Evolutionary conservation across 495 filamentous ascomycete genomes (phyloP), one percentile per base, ranked within the genome.

Genomic region (Xylaria longipes): DNA sequence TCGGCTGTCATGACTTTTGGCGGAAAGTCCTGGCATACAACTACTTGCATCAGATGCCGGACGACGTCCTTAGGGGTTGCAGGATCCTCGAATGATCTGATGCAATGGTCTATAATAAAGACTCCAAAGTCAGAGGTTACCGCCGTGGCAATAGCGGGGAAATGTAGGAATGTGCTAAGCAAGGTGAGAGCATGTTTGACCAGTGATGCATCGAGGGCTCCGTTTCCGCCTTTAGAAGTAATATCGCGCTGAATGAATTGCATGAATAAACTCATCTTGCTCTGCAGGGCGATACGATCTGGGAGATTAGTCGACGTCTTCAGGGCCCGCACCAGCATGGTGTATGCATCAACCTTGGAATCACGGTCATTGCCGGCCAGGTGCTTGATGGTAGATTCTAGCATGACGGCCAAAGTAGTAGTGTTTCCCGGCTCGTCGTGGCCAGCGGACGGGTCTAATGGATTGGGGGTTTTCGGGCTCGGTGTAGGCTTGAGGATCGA

Each of bases 171-270:
- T 27, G 89, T 89, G 45, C 87, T 85, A 2, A 94, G 84, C 2
- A 97, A 81, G 68, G 92, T 93, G 33, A 97, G 82, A 5, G 93
- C 90, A 72, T 95, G 91, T 65, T 89, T 91, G 37, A 89, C 87
- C 20, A 99, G 84, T 25, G 90, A 89, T 5, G 84, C 82, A 71
- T 94, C 90, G 48, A 81, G 73, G 31, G 76, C 80, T 60, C 84
- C 88, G 29, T 85, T 88, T 0, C 81, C 78, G 8, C 78, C 77
- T 60, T 87, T 89, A 8, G 89, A 76, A 12, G 78, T 84, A 27
- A 97, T 84, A 77, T 98, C 96, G 72, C 94, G 86, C 73, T 90
- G 89, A 41, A 98, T 91, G 74, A 92, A 97, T 57, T 91, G 89
- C 65, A 88, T 88, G 33, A 98, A 85, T 15, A 91, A 79, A 17